Conservation (phyloP, 805 yeast genomes). For the Lachancea nothofagi region DNA sequence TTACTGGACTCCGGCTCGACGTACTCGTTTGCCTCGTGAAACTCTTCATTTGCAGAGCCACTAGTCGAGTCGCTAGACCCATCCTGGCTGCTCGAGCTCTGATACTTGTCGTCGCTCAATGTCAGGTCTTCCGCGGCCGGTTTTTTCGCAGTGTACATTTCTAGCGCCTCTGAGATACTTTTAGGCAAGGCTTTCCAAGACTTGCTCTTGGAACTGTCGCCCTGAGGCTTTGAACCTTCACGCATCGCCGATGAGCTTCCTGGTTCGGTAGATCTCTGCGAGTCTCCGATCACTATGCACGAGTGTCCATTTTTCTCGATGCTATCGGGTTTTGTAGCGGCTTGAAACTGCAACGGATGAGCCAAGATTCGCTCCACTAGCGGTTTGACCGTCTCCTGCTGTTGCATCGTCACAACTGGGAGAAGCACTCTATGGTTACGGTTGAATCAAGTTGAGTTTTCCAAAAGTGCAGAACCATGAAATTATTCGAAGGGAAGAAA, state of each 20-base stretch:
- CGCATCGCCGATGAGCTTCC: not conserved
- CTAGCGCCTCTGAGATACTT: slow-evolving; percentile 45
- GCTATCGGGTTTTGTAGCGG: slow-evolving; percentile 52
- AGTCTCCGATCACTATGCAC: slow-evolving; percentile 40
- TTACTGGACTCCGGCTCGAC: slow-evolving; percentile 2
- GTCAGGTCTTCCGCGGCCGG: slow-evolving; percentile 6
- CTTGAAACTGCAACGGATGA: slow-evolving; percentile 57
- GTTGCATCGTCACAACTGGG: slow-evolving; percentile 17
- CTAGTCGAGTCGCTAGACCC: slow-evolving; percentile 12
- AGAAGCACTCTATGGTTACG: not conserved
- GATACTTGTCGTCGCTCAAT: slow-evolving; percentile 20
- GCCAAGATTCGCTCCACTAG: slow-evolving; percentile 55
- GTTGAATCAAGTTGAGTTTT: not conserved
- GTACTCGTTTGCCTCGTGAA: slow-evolving; percentile 8
- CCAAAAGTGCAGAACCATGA: not conserved
- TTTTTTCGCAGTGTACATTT: slow-evolving; percentile 26
- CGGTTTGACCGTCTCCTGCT: slow-evolving; percentile 38
- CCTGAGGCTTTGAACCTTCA: not conserved
- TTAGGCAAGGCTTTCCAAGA: slow-evolving; percentile 53
- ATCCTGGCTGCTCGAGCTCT: slow-evolving; percentile 31
- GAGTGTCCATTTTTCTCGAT: slow-evolving; percentile 41
- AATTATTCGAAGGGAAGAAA: too few relatives aligned
- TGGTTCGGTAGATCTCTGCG: too few relatives aligned
- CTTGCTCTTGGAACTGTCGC: slow-evolving; percentile 53
- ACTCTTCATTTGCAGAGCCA: slow-evolving; percentile 7